Evolutionary conservation across 1,284 basidiomycete genomes (phyloP).

Genomic region (Trichosporon asahii): DNA sequence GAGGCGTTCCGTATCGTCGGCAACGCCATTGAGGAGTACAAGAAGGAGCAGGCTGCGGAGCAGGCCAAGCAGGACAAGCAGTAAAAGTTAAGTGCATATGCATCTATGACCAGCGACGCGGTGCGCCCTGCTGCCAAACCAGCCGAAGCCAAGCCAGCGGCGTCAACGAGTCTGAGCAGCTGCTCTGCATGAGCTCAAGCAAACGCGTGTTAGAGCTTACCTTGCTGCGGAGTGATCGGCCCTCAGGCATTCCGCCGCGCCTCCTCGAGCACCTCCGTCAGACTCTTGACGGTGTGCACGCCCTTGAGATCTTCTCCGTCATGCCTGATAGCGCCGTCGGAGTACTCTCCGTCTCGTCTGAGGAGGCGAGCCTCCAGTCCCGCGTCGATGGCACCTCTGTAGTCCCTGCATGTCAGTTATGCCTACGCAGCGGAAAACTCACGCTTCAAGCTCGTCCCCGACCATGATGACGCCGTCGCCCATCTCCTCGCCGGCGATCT

Average conservation of each 20-base stretch:
- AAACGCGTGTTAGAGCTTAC: too few species aligned
- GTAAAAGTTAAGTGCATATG: not conserved
- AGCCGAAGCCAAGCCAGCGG: too few species aligned
- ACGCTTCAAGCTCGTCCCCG: slow-evolving; percentile 52
- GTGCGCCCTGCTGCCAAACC: too few species aligned
- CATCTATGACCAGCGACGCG: not conserved
- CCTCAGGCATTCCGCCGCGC: slow-evolving; percentile 13
- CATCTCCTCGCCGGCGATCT: slow-evolving; percentile 24
- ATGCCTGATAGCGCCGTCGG: slow-evolving; percentile 44
- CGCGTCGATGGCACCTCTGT: slow-evolving; percentile 36
- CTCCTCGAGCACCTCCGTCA: slow-evolving; percentile 39
- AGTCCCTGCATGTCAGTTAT: slow-evolving; percentile 38
- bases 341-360: slow-evolving; percentile 45
- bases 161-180: too few species aligned
- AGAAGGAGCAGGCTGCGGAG: slow-evolving; percentile 13
- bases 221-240: too few species aligned
- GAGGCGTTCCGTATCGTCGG: slow-evolving; percentile 21
- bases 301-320: slow-evolving; percentile 35
- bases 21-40: slow-evolving; percentile 16
- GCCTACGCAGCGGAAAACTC: slow-evolving; percentile 21
- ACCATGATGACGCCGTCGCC: slow-evolving; percentile 49
- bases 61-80: slow-evolving; percentile 10
- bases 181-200: too few species aligned
- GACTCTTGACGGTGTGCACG: slow-evolving; percentile 30
- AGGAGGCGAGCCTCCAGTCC: slow-evolving; percentile 46